Percentiles rank a stretch among this genome's conserved stretches.
Evolutionary conservation across 768 basidiomycete species (phyloP).

Genomic region (Phylloporus arenicola): DNA sequence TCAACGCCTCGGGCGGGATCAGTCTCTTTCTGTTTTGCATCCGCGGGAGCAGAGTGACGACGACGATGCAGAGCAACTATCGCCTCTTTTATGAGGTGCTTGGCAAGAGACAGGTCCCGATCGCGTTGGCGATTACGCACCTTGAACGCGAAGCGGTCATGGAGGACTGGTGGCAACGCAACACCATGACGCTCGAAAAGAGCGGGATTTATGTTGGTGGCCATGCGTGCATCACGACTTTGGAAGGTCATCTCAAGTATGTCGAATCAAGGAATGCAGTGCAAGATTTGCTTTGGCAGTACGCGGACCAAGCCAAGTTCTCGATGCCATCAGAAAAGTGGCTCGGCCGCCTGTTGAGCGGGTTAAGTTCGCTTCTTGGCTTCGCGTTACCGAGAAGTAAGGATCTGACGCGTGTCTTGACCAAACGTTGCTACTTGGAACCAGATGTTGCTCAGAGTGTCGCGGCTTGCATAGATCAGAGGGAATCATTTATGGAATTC

Average conservation of each 20-base stretch:
- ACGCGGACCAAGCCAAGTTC: conserved; percentile 22
- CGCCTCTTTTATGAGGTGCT: conserved; percentile 36
- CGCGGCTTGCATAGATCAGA: conserved; percentile 17
- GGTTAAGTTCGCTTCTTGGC: conserved; percentile 14
- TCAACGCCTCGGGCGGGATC: conserved; percentile 26
- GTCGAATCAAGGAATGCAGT: conserved; percentile 15
- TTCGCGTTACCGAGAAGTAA: conserved; percentile 16
- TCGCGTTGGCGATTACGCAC: conserved; percentile 35
- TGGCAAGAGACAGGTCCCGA: conserved; percentile 34
- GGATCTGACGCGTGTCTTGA: conserved; percentile 20
- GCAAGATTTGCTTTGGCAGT: conserved; percentile 18
- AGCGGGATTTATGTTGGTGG: conserved; percentile 16
- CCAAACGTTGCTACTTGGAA: conserved; percentile 22
- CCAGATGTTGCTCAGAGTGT: conserved; percentile 21
- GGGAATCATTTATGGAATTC: background rate
- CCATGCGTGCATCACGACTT: conserved; percentile 28
- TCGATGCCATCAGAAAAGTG: conserved; percentile 20
- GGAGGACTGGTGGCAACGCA: conserved; percentile 31
- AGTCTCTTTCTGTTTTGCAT: conserved; percentile 31
- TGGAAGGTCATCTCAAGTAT: conserved; percentile 20
- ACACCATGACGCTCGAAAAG: conserved; percentile 15
- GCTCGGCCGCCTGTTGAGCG: conserved; percentile 17
- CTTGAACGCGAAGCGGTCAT: conserved; percentile 31
- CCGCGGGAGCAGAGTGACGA: conserved; percentile 27
- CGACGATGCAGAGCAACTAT: conserved; percentile 28